These are phyloP conservation scores for Xerocomus potaroensis DNA, from an alignment of 768 basidiomycete species.

Conservation along the genomic window DNA sequence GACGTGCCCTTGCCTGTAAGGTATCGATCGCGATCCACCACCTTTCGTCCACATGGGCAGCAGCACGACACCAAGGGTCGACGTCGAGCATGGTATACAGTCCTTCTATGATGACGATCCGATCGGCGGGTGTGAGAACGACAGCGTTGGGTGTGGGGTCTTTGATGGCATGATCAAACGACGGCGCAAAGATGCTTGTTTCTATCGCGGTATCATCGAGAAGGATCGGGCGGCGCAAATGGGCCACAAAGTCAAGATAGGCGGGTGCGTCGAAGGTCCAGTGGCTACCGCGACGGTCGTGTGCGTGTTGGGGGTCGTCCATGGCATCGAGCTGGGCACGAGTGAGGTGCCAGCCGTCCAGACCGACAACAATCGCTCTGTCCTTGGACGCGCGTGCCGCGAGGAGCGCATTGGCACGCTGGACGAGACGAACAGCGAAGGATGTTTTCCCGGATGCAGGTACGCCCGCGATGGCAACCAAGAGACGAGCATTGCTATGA, in stretches of 20 bases:
- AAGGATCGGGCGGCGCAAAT: constrained; percentile 41
- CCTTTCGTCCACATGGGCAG: constrained; percentile 65
- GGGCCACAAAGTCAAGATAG: constrained; percentile 64
- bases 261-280: constrained; percentile 86
- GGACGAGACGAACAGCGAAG: constrained; percentile 56
- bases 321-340: constrained; percentile 73
- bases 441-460: constrained; percentile 90
- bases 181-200: constrained; percentile 74
- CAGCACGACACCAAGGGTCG: constrained; percentile 67
- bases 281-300: constrained; percentile 76
- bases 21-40: constrained; percentile 66
- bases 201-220: constrained; percentile 11
- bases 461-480: constrained; percentile 72
- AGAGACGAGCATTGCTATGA: constrained; percentile 39
- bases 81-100: constrained; percentile 79
- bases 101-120: constrained; percentile 85
- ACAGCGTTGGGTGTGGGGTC: constrained; percentile 69
- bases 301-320: constrained; percentile 71
- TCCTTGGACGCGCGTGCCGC: constrained; percentile 1
- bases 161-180: constrained; percentile 85
- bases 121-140: constrained; percentile 56
- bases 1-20: constrained; percentile 50
- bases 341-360: constrained; percentile 92
- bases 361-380: constrained; percentile 61
- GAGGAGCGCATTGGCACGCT: constrained; percentile 47